Base-by-base conservation (phyloP, 1,284 basidiomycete genomes). In the Clitocybe nebularis region DNA sequence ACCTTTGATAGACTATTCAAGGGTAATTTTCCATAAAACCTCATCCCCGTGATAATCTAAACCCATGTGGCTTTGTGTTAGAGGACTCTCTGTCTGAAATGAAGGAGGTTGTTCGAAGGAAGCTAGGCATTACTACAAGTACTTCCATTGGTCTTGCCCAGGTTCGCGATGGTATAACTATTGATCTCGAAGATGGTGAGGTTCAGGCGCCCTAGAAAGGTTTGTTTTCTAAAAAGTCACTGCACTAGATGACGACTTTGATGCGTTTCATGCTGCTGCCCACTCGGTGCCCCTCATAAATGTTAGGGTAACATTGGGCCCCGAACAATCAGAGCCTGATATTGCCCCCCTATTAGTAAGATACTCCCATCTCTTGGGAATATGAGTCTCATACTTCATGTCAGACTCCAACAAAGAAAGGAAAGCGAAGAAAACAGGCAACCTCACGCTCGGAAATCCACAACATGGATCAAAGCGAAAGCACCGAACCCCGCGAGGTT, bases 121-220 rank as follows among this genome's bases (percentile, higher is more conserved):
- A 88, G 59, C 66, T 89, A 11, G 67, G 68, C 2, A 60, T 88
- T 0, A 48, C 63, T 14, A 46, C 57, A 0, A 61, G 66, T 26
- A 55, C 64, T 8, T 48, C 58, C 1, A 58, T 89, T 8, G 55
- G 62, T 1, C 71, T 89, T 10, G 66, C 69, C 17, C 82, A 84
- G 51, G 51, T 83, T 32, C 70, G 79, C 23, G 68, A 69, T n/a
- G 74, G 69, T 4, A 64, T 62, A 45, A 55, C 59, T 11, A 72
- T 88, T 34, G 81, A 84, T 56, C 67, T 89, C 19, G 84, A 85
- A 38, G 85, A 89, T 55, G 83, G 86, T 85, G 53, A 47, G 71
- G 54, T 29, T 26, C 13, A 13, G 20, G 21, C 24, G 17, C 13
- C 19, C 32, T n/a, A n/a, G n/a, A n/a, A 42, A 33, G 33, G 20